Evolutionary conservation across 768 basidiomycete species (phyloP).

Genomic region (Sarcodon sp.): DNA sequence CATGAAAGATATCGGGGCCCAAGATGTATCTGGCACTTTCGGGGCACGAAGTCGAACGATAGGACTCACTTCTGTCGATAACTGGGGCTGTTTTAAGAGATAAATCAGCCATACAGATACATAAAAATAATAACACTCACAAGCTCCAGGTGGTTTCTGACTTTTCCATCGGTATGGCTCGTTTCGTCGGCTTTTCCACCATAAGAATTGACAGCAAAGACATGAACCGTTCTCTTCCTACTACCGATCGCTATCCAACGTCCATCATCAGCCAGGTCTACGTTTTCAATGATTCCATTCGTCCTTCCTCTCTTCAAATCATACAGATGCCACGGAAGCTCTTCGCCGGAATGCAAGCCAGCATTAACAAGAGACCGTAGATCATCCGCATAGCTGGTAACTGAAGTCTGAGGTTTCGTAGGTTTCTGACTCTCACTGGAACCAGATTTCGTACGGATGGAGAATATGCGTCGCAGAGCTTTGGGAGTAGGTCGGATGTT

Average conservation of each 20-base stretch:
- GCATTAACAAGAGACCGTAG: background rate
- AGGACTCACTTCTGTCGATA: slow-evolving; percentile 41
- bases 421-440: background rate
- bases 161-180: slow-evolving; percentile 47
- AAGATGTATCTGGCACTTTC: slow-evolving; percentile 12
- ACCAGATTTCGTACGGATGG: background rate
- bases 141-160: slow-evolving; percentile 38
- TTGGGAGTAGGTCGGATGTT: slow-evolving; percentile 20
- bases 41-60: slow-evolving; percentile 36
- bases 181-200: slow-evolving; percentile 53
- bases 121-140: slow-evolving; percentile 19
- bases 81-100: slow-evolving; percentile 26
- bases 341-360: background rate
- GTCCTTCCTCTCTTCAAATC: slow-evolving; percentile 61
- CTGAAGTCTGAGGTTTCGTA: too few species aligned
- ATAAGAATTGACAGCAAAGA: slow-evolving; percentile 68
- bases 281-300: slow-evolving; percentile 43
- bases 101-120: background rate
- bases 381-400: background rate
- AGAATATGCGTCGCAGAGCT: slow-evolving; percentile 6
- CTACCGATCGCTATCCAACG: slow-evolving; percentile 64
- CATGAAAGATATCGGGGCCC: slow-evolving; percentile 38
- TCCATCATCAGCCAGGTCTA: slow-evolving; percentile 44
- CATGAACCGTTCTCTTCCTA: slow-evolving; percentile 48
- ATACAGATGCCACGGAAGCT: slow-evolving; percentile 44